phyloP scores from a whole-genome alignment of 2,329 filamentous ascomycete species.

The Penicillium sp. region DNA sequence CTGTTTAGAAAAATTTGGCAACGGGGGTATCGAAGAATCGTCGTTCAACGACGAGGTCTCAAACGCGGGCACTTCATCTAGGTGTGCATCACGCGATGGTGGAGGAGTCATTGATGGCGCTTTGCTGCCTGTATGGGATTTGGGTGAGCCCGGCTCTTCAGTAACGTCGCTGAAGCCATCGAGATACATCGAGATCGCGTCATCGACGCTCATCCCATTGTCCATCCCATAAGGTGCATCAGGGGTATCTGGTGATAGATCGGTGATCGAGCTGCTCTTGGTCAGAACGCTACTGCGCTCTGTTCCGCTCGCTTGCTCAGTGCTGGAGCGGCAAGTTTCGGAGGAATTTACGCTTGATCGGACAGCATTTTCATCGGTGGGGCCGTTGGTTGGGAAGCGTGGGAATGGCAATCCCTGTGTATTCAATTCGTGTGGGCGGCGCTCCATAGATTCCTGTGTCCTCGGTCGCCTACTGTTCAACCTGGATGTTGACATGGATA shows the following conservation, averaged over 20 bases:
- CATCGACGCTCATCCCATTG: constrained; percentile 58
- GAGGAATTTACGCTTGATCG: constrained; percentile 61
- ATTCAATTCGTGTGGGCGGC: constrained; percentile 24
- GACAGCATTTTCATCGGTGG: constrained; percentile 38
- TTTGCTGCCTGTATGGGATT: constrained; percentile 34
- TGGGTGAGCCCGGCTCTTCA: constrained; percentile 37
- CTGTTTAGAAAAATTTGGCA: constrained; percentile 8
- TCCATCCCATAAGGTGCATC: constrained; percentile 61
- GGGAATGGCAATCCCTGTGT: constrained; percentile 29
- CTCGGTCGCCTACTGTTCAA: constrained; percentile 32
- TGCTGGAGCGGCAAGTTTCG: constrained; percentile 60
- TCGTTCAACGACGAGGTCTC: constrained; percentile 22
- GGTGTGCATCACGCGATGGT: constrained; percentile 28
- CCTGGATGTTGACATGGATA: constrained; percentile 40
- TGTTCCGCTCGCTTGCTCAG: constrained; percentile 61
- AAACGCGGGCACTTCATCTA: constrained; percentile 28
- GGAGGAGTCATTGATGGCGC: constrained; percentile 30
- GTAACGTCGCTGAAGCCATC: constrained; percentile 54
- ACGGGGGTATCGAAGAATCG: constrained; percentile 22
- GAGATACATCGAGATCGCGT: constrained; percentile 61
- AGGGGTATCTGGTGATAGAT: constrained; percentile 61
- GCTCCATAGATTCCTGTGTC: constrained; percentile 27
- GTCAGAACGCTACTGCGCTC: constrained; percentile 81
- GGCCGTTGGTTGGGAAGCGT: constrained; percentile 32
- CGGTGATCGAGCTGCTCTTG: constrained; percentile 71